Evolutionary conservation across 1,284 basidiomycete species (phyloP), one percentile per base, ranked within the genome.

Genomic region (Schizopora paradoxa): DNA sequence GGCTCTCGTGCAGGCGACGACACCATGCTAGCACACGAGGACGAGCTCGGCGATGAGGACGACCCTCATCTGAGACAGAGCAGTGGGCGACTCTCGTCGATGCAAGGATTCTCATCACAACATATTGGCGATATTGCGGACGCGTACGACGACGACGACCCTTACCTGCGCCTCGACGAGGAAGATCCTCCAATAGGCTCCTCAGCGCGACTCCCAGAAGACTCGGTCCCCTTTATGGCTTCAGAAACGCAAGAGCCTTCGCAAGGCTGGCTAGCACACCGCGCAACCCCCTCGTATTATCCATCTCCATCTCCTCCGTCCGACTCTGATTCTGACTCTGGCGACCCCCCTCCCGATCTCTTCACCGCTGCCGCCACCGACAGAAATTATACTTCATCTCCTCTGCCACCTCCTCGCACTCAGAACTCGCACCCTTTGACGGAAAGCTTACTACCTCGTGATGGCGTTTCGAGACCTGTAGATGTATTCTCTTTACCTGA

Each of bases 401-500:
- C 60, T 43, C 49, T 51, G 45, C 60, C 61, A 0, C 51, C 64
- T 3, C 60, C 61, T 13, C 67, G 64, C 18, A 58, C 57, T 50
- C 60, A 60, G 45, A 62, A 65, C 37, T 66, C 70, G 19, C 39
- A 66, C 72, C 32, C 79, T 16, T 62, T 87, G 18, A 86, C 82
- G 4, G 77, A 86, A 56, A 86, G 85, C 1, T 66, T 89, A 2
- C 69, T 89, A 5, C 86, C 84, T 19, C 68, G 76, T 36, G 82
- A 85, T 49, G 82, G 81, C 23, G 66, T 68, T 40, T 63, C 72
- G 32, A 72, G 80, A 42, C 77, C 82, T 5, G 57, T 79, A 18
- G 80, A 83, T 58, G 73, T 79, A 28, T 88, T 88, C 63, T 76
- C 77, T 14, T 69, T 88, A 11, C 86, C 85, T 4, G 83, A 87